Base-by-base conservation (phyloP, 306 rosid genomes). In the Cucurbita pepo region DNA sequence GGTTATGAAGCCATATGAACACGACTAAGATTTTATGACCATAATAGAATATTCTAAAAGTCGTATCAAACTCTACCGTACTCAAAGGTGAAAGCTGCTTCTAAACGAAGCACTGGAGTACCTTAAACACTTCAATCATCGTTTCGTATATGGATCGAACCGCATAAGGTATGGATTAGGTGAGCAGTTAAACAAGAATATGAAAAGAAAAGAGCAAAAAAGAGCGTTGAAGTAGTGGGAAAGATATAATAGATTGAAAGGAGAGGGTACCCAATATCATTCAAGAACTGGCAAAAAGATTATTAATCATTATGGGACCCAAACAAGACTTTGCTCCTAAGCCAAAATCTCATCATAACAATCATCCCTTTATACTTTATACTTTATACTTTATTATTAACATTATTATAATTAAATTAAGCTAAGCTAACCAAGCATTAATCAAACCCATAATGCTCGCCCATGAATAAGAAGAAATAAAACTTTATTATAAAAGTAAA, bases 241-340 rank as follows among this genome's bases (percentile, higher is more conserved):
- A 63, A 41, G 52, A n/a, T 40, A 63, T n/a, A 62, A 62, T 60
- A 37, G 22, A 61, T 61, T 37, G 69, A 38, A 61, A 61, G 69
- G 47, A 61, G 38, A 8, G 69, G 69, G 69, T 37, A 48, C 48
- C 48, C 69, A 63, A 63, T n/a, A 62, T 67, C 79, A 77, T 82
- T 43, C 78, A 62, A 63, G 77, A 57, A 81, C 86, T 81, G 85
- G 84, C 10, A 85, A 81, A n/a, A 82, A 78, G 74, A 75, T 79
- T 79, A 76, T 79, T 80, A 76, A 89, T 91, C 85, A 94, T 91
- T 81, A 80, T 45, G 78, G 86, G 94, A 55, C 89, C 97, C 73
- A 48, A 48, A 87, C 81, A 65, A 91, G 83, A 89, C 97, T 94
- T 94, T 83, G 83, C 78, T 80, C 85, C 85, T 79, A 87, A 88